Evolutionary conservation across 345 rosid genomes (phyloP).

Genomic region (Linum lewisii): DNA sequence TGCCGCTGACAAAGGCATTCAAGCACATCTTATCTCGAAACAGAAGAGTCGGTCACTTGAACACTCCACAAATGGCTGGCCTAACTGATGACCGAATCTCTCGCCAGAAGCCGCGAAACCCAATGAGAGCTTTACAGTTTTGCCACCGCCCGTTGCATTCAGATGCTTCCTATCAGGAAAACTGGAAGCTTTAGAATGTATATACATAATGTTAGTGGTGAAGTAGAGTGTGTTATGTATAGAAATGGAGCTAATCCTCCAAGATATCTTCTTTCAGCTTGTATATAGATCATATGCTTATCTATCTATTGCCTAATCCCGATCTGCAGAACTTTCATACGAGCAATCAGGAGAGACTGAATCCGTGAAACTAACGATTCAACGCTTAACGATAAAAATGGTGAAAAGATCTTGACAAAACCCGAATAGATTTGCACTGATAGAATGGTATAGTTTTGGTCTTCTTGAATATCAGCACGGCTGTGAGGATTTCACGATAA

Average conservation of each 20-base stretch:
- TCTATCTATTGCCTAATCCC: too few relatives aligned
- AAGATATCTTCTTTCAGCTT: background rate
- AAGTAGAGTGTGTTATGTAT: background rate
- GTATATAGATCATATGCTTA: too few relatives aligned
- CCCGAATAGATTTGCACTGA: too few relatives aligned
- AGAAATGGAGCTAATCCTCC: background rate
- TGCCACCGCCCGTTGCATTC: background rate
- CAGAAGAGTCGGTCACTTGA: slow-evolving; percentile 29
- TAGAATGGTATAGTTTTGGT: too few relatives aligned
- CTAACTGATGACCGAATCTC: slow-evolving; percentile 7
- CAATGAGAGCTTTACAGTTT: background rate
- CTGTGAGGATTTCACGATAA: too few relatives aligned
- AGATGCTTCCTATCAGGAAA: background rate
- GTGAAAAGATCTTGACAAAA: too few relatives aligned
- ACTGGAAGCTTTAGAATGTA: background rate
- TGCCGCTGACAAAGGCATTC: slow-evolving; percentile 40
- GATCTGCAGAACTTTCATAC: too few relatives aligned
- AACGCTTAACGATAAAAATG: too few relatives aligned
- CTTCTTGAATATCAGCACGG: too few relatives aligned
- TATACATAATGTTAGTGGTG: background rate
- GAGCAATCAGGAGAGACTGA: too few relatives aligned
- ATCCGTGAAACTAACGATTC: too few relatives aligned
- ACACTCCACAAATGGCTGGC: slow-evolving; percentile 69
- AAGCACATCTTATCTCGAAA: slow-evolving; percentile 35
- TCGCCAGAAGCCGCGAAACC: too few relatives aligned